Conservation (phyloP, 1,284 basidiomycete genomes). For the Puccinia polysora region DNA sequence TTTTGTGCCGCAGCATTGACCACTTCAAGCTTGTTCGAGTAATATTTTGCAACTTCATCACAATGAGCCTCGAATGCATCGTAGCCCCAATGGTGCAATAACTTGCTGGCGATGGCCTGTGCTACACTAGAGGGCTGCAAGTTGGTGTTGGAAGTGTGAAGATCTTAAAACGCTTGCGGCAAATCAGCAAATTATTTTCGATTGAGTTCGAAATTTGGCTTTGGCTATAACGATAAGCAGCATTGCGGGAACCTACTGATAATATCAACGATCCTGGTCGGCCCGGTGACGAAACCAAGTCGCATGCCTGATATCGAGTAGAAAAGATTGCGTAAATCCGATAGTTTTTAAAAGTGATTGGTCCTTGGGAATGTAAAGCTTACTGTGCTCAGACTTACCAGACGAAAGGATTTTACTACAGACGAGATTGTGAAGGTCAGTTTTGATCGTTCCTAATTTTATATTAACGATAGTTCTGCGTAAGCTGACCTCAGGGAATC, state of each 20-base stretch:
- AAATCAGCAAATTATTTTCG: no score
- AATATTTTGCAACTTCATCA: conserved; percentile 66
- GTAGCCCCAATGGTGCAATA: conserved; percentile 65
- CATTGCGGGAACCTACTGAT: conserved; percentile 54
- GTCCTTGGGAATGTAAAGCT: no score
- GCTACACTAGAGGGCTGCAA: conserved; percentile 61
- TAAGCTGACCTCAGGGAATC: conserved; percentile 47
- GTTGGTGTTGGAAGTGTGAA: conserved; percentile 41
- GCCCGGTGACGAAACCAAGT: conserved; percentile 76
- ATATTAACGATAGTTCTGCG: conserved; percentile 55
- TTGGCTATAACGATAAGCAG: background rate
- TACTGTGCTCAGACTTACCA: conserved; percentile 56
- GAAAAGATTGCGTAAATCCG: background rate
- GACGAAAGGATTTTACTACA: conserved; percentile 80
- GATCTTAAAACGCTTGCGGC: no score
- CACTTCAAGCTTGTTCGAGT: conserved; percentile 69
- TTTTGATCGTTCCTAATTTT: conserved; percentile 65
- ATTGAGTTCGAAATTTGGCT: no score
- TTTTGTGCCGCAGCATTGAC: conserved; percentile 72
- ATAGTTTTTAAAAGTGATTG: background rate
- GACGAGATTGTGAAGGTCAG: conserved; percentile 69
- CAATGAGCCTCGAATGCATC: conserved; percentile 73
- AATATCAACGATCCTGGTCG: conserved; percentile 65
- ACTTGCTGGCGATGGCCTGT: conserved; percentile 67
- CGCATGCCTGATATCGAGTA: conserved; percentile 51